Base-by-base conservation (phyloP, 2,329 filamentous ascomycete genomes). In the Fusarium anguioides region DNA sequence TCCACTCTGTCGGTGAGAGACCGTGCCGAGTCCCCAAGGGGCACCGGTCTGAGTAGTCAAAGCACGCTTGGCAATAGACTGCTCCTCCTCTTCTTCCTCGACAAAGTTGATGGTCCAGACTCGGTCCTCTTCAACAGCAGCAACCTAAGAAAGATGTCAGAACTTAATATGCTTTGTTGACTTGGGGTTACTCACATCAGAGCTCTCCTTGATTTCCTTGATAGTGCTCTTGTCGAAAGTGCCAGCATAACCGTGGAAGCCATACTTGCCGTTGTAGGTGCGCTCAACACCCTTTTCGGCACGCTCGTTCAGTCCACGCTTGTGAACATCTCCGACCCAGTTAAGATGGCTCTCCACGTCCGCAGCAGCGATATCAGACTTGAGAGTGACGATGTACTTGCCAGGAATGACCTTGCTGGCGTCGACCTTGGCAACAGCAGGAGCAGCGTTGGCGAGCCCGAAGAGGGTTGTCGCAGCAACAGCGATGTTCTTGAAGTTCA, bases 361-460 rank as follows among this genome's bases (percentile, higher is more conserved):
- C 5, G 79, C 78, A 18, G 80, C 74, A 47, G 76, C 77, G 66
- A 81, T 79, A 50, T 81, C 82, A 64, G 79, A 78, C 76, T 89
- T 86, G 77, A 89, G 88, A 46, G 89, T 86, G 35, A 90, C 82
- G 68, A 90, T 88, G 77, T 87, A 90, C 53, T 81, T 82, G 68
- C 76, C 77, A 45, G 78, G 71, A 42, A 81, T 67, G 51, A 79
- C 55, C 29, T 69, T 29, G 36, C 54, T 61, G 11, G 64, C 48
- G 48, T 59, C 64, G 24, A 56, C 60, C 47, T 69, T 62, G 9
- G 59, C 58, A 31, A 70, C 48, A 29, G 27, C 11, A 26, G 75
- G 73, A 37, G 70, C 69, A 12, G 68, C 68, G 23, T 64, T 41
- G 29, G 45, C 58, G 40, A 64, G 41, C 20, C 74, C 63, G 31